Evolutionary conservation across 148 eudicot species (phyloP), one percentile per base, ranked within the genome.

Genomic region (Fagopyrum esculentum): DNA sequence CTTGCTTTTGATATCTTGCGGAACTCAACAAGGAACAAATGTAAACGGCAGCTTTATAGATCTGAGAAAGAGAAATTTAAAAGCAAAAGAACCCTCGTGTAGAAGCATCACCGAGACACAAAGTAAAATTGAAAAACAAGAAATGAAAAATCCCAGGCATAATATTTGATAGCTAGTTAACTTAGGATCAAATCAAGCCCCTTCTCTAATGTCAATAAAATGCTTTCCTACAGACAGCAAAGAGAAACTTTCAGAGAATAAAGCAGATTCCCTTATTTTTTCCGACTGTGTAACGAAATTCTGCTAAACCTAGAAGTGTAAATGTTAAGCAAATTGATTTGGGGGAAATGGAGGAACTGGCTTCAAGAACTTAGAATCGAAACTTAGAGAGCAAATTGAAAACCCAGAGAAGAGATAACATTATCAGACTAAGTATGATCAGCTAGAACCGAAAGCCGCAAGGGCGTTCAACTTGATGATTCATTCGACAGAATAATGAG

Each of bases 21-120:
- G 81, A 82, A 84, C 89, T 83, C 81, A 86, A 91, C 97, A 88
- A 91, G 93, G 91, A 86, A 89, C 90, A 90, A 89, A 82, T 76
- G 63, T 84, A 77, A 77, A 76, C 84, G 82, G 93, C 95, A 93
- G 98, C 98, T 93, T 93, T 93, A 83, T 81, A 85, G 69, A 82
- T 77, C 76, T 77, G 81, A 76, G 76, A 61, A 35, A 43, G 56
- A 51, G 15, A n/a, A 47, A 29, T 30, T 61, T 49, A 69, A 74
- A 69, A 56, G 56, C 51, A 60, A 77, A 30, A 63, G 69, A 63
- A 63, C 45, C 69, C 44, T 26, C 64, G 30, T 35, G 26, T 7
- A 74, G 45, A 16, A 9, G 77, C 88, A 88, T 73, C 50, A 29
- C 12, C 19, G 77, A 81, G 60, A 84, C 83, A 77, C 81, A 87